Conservation (phyloP, 306 rosid species). For the Vicia faba region DNA sequence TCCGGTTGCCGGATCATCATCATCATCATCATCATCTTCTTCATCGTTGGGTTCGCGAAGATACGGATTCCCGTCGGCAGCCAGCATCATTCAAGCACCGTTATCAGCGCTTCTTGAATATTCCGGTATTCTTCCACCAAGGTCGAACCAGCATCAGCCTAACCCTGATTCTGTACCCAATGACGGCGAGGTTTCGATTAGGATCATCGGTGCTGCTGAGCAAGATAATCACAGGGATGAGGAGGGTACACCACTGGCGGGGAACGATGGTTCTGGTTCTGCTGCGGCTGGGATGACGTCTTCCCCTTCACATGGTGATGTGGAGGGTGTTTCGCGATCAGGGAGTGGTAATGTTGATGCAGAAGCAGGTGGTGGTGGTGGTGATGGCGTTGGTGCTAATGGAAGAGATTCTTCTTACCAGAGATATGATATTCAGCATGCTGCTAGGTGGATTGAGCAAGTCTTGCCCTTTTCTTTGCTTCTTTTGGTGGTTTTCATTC, state of each 20-base stretch:
- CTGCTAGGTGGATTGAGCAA: conserved; percentile 95
- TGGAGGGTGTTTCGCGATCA: conserved; percentile 56
- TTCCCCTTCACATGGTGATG: conserved; percentile 44
- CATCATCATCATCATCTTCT: conserved; percentile 9
- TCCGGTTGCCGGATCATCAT: conserved; percentile 32
- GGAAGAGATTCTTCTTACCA: conserved; percentile 94
- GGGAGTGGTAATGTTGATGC: conserved; percentile 46
- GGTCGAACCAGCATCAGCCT: conserved; percentile 54
- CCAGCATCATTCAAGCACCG: conserved; percentile 76
- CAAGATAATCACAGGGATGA: conserved; percentile 62
- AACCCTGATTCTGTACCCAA: conserved; percentile 42
- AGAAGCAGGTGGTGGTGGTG: conserved; percentile 46
- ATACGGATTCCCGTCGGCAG: conserved; percentile 59
- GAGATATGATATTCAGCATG: conserved; percentile 98
- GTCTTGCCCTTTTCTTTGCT: conserved; percentile 91
- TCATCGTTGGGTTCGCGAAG: conserved; percentile 50
- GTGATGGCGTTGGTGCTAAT: conserved; percentile 51
- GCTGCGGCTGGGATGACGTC: conserved; percentile 33
- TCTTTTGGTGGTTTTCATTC: conserved; percentile 91
- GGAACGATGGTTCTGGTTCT: conserved; percentile 41
- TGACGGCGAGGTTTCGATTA: conserved; percentile 84
- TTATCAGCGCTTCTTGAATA: conserved; percentile 75
- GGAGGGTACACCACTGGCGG: conserved; percentile 35
- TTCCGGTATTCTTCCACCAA: conserved; percentile 62
- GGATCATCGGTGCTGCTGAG: conserved; percentile 78